Conservation (phyloP, 2,329 filamentous ascomycete genomes). For the Ophiocordyceps australis region DNA sequence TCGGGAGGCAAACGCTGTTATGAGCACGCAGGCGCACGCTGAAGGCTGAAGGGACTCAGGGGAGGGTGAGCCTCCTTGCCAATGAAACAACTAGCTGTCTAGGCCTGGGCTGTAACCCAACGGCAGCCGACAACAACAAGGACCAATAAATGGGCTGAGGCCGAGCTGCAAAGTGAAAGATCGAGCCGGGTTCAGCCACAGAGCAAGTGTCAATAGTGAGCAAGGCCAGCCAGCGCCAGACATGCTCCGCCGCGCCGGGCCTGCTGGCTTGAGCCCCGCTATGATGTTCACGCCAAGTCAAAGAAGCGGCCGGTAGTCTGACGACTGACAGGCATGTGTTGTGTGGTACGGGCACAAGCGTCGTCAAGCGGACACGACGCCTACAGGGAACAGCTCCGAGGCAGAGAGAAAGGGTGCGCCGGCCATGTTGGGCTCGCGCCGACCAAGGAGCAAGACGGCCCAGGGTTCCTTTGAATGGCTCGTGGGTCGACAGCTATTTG, state of each 20-base stretch:
- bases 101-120: background rate
- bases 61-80: background rate
- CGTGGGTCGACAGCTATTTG: conserved; percentile 1
- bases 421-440: conserved; percentile 2
- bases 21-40: too few species aligned
- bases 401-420: conserved; percentile 1
- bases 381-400: conserved; percentile 1
- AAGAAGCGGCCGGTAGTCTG: too few species aligned
- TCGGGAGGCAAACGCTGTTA: too few species aligned
- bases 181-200: background rate
- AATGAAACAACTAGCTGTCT: background rate
- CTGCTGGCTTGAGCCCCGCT: background rate
- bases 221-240: background rate
- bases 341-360: conserved; percentile 1
- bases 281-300: conserved; percentile 1
- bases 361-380: too few species aligned
- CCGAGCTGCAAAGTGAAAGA: background rate
- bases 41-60: background rate
- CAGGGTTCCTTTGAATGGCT: conserved; percentile 1
- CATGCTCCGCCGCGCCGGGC: background rate
- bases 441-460: conserved; percentile 1
- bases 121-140: too few species aligned
- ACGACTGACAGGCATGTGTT: conserved; percentile 1
- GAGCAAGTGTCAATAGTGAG: background rate
- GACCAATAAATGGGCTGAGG: too few species aligned